Evolutionary conservation across 768 basidiomycete species (phyloP).

Genomic region (Heimioporus sp.): DNA sequence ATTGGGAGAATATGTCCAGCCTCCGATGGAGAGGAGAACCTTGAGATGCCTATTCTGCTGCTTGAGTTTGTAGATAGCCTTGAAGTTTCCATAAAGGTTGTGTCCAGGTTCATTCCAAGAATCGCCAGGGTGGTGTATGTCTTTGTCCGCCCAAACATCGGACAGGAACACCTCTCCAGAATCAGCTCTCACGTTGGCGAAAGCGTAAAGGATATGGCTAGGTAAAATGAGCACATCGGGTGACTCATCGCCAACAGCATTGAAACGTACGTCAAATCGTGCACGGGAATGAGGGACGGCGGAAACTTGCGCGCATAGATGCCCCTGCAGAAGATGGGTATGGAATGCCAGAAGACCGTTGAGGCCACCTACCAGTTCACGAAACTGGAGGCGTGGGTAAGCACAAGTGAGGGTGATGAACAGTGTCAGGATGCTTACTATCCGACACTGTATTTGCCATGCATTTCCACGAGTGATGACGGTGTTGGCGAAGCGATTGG

Average conservation of each 20-base stretch:
- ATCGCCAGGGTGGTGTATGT: slow-evolving; percentile 95
- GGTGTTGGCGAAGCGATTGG: slow-evolving; percentile 11
- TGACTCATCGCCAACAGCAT: neutral
- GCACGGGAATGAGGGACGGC: slow-evolving; percentile 76
- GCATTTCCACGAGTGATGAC: slow-evolving; percentile 34
- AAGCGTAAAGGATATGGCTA: slow-evolving; percentile 90
- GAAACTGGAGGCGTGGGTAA: slow-evolving; percentile 44
- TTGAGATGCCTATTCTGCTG: slow-evolving; percentile 80
- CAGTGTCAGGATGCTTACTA: slow-evolving; percentile 52
- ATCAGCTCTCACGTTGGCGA: slow-evolving; percentile 83
- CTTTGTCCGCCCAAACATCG: slow-evolving; percentile 93
- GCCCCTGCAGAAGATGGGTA: slow-evolving; percentile 53
- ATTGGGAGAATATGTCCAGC: slow-evolving; percentile 89
- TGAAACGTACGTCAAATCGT: slow-evolving; percentile 77
- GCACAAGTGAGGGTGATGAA: slow-evolving; percentile 7
- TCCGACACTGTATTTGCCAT: slow-evolving; percentile 74
- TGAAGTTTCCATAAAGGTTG: slow-evolving; percentile 95
- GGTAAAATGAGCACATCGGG: slow-evolving; percentile 4
- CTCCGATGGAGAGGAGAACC: slow-evolving; percentile 85
- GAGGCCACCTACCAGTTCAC: slow-evolving; percentile 64
- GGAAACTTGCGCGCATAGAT: slow-evolving; percentile 94
- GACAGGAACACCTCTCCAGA: slow-evolving; percentile 86
- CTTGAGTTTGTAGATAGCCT: slow-evolving; percentile 90
- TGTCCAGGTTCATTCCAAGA: slow-evolving; percentile 90
- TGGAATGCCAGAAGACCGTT: neutral